Base-by-base conservation (phyloP, 2,329 filamentous ascomycete genomes). In the Tolypocladium guangdongense region DNA sequence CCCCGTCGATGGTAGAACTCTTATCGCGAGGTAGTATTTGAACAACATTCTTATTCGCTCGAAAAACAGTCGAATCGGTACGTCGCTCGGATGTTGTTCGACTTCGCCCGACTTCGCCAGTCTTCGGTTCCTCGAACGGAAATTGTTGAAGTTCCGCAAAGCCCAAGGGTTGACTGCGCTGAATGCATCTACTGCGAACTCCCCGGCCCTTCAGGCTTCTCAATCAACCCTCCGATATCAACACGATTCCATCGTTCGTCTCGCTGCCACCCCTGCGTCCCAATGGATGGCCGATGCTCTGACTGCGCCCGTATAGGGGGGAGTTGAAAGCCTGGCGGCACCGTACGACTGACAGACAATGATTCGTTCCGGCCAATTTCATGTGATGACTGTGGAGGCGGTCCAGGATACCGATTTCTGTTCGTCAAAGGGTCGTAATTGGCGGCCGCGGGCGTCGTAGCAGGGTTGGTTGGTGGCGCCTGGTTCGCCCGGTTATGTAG, bases 211-310 rank as follows among this genome's bases (percentile, higher is more conserved):
- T 76, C 76, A 27, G 78, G 75, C 66, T 74, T 80, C 58, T 82
- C 82, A 61, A 87, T 80, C 62, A 82, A 72, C 2, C 81, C 81
- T 12, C 76, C 78, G 56, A 85, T 84, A 60, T 82, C 80, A 49
- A 84, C 76, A 18, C 82, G 75, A 38, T 73, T 67, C 20, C 73
- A 68, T 32, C 78, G 74, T 53, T 81, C 78, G 54, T 79, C 77
- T 45, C 75, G 71, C 52, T 64, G 63, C 66, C 71, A 73, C 30
- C 62, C 58, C 22, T 59, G 56, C n/a, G 60, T 54, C 37, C 55
- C 57, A 20, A 58, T 27, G 7, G 53, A 54, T 7, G 45, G 51
- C 24, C 55, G 50, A 39, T 61, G 63, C 8, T 70, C 66, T 16
- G 70, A 64, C 33, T 68, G 69, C 11, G 68, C 65, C 33, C 73